phyloP scores from a whole-genome alignment of 192 early-diverging fungal genomes.

The Umbelopsis isabellina region DNA sequence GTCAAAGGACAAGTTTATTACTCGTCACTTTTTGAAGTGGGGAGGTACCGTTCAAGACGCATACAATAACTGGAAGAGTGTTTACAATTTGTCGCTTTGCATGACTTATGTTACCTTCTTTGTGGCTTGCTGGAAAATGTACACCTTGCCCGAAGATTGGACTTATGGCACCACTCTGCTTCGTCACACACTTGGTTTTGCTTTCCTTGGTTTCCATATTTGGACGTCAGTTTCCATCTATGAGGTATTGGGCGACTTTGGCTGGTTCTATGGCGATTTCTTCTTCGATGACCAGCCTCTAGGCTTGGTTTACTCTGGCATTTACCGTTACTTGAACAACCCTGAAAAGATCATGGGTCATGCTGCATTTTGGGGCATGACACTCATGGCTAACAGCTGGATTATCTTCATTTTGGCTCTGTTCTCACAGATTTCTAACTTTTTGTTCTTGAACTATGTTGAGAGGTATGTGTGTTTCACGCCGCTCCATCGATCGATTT shows the following conservation, averaged over 20 bases:
- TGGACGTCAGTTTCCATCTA: conserved; percentile 93
- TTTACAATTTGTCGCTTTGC: conserved; percentile 88
- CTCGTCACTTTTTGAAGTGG: conserved; percentile 90
- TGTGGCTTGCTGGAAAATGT: conserved; percentile 80
- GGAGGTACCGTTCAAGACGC: conserved; percentile 88
- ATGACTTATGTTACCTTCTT: conserved; percentile 93
- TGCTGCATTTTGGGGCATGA: conserved; percentile 92
- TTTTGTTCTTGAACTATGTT: conserved; percentile 85
- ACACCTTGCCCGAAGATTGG: conserved; percentile 72
- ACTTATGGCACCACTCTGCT: conserved; percentile 74
- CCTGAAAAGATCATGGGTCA: conserved; percentile 94
- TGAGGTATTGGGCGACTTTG: conserved; percentile 93
- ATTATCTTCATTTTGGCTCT: conserved; percentile 84
- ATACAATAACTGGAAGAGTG: conserved; percentile 93
- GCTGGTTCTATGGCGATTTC: conserved; percentile 98
- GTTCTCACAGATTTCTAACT: conserved; percentile 80
- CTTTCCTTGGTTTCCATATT: conserved; percentile 85
- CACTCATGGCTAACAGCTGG: conserved; percentile 82
- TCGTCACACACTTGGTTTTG: conserved; percentile 79
- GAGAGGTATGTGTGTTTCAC: conserved; percentile 48
- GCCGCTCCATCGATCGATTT: too few relatives aligned
- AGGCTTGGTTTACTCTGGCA: conserved; percentile 84
- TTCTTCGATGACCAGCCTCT: conserved; percentile 82
- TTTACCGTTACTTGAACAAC: conserved; percentile 93
- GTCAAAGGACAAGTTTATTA: conserved; percentile 81